phyloP scores from a whole-genome alignment of 352 stramenopile genomes.

The Plasmopara halstedii region DNA sequence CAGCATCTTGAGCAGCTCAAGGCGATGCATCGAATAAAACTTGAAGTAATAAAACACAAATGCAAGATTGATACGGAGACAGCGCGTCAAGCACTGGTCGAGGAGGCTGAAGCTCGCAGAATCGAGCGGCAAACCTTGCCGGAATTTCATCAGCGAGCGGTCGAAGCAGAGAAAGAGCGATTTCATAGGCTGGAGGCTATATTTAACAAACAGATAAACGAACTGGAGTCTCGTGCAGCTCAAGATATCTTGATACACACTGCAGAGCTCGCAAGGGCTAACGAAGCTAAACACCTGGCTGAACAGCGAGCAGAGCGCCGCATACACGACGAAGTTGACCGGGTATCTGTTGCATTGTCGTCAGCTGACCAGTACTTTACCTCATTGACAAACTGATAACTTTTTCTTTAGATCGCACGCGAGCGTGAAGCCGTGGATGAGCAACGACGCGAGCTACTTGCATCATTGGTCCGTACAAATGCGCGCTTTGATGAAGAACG shows the following conservation, averaged over 20 bases:
- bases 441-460: conserved; percentile 59
- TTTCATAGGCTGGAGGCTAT: conserved; percentile 54
- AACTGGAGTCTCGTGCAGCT: conserved; percentile 39
- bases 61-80: conserved; percentile 43
- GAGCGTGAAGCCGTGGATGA: conserved; percentile 68
- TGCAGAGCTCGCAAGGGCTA: conserved; percentile 30
- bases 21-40: conserved; percentile 37
- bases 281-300: conserved; percentile 24
- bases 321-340: conserved; percentile 53
- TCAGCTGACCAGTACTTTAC: neutral
- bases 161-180: conserved; percentile 57
- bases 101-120: conserved; percentile 33
- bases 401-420: conserved; percentile 32
- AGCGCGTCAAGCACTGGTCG: conserved; percentile 25
- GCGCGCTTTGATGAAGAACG: conserved; percentile 63
- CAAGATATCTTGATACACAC: conserved; percentile 35
- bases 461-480: conserved; percentile 38
- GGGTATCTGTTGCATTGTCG: conserved; percentile 10
- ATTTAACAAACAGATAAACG: conserved; percentile 38
- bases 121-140: conserved; percentile 50
- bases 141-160: conserved; percentile 40
- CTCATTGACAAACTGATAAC: neutral
- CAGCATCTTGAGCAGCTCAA: conserved; percentile 40
- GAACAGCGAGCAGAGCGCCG: conserved; percentile 54
- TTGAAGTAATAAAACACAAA: conserved; percentile 56